Evolutionary conservation across 2,329 filamentous ascomycete genomes (phyloP).

Genomic region (Arthrobotrys pseudoclavata): DNA sequence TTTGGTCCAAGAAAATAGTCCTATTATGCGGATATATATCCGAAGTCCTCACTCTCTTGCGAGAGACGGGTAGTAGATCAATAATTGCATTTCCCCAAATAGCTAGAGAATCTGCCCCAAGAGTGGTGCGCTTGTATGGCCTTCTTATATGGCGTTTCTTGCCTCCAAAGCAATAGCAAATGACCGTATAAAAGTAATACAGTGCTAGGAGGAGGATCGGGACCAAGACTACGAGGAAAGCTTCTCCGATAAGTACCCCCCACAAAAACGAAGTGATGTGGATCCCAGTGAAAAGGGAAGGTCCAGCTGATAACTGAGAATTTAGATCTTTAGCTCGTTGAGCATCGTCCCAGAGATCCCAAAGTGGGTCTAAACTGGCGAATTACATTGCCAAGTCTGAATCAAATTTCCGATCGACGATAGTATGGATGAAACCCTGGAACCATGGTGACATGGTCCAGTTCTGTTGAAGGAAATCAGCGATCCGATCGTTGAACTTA

Average conservation of each 20-base stretch:
- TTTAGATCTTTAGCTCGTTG: neutral
- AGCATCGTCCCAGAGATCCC: constrained; percentile 2
- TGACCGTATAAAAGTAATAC: neutral
- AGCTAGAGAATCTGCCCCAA: neutral
- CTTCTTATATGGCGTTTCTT: neutral
- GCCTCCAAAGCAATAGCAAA: neutral
- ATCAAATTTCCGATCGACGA: constrained; percentile 10
- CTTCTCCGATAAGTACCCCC: neutral
- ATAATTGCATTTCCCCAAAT: neutral
- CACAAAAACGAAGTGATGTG: neutral
- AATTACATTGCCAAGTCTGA: neutral
- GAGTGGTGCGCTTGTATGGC: neutral
- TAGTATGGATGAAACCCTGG: neutral
- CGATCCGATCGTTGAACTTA: constrained; percentile 5
- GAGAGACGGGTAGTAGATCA: neutral
- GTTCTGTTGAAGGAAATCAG: constrained; percentile 1
- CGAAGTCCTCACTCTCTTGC: neutral
- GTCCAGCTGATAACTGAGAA: neutral
- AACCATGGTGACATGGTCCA: constrained; percentile 8
- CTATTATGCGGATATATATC: too few relatives aligned
- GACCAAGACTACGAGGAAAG: neutral
- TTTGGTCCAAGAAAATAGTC: neutral
- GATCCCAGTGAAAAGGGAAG: neutral
- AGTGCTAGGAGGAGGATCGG: neutral
- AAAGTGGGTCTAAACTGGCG: neutral